Base-by-base conservation (phyloP, 306 rosid species). In the Prunus dulcis region DNA sequence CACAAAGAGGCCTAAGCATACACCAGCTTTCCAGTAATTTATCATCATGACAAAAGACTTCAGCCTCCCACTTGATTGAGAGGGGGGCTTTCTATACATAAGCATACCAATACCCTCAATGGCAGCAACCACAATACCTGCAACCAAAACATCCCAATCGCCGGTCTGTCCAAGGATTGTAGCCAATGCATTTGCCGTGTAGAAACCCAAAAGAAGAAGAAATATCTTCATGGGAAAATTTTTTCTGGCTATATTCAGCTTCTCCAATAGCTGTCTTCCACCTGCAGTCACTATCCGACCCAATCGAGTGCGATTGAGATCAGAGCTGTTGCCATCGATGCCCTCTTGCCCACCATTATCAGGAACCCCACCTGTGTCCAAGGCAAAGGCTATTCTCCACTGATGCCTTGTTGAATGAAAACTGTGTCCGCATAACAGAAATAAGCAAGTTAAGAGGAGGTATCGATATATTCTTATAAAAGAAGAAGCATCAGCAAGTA, bases 151-250 rank as follows among this genome's bases (percentile, higher is more conserved):
- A 76, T 95, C 97, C 99, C 99, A 95, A 67, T 92, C 98, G 38
- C 97, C 98, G 0, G 98, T 95, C 84, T 95, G 98, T 50, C 98
- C 98, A 3, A 95, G 98, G 88, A 95, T 95, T 25, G 98, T 95
- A 74, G 97, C 97, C 72, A 92, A 78, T 20, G 97, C 98, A 74
- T 95, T 95, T 17, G 99, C 99, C 0, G 99, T 95, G 87, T 95
- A 95, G 97, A 95, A 92, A 75, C 99, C 99, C 80, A 95, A 80
- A 73, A 95, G 97, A 78, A 95, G 89, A 77, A 95, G 85, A 86
- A 95, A 92, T 82, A 90, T 47, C 82, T 95, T 95, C 96, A 86
- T 80, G 4, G 99, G 97, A 30, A 95, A 57, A 81, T 95, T 95
- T 84, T 87, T 95, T 76, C 99, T 84, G 25, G 97, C 92, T 5